Evolutionary conservation across 352 stramenopile species (phyloP).

Genomic region (Phytophthora rubi): DNA sequence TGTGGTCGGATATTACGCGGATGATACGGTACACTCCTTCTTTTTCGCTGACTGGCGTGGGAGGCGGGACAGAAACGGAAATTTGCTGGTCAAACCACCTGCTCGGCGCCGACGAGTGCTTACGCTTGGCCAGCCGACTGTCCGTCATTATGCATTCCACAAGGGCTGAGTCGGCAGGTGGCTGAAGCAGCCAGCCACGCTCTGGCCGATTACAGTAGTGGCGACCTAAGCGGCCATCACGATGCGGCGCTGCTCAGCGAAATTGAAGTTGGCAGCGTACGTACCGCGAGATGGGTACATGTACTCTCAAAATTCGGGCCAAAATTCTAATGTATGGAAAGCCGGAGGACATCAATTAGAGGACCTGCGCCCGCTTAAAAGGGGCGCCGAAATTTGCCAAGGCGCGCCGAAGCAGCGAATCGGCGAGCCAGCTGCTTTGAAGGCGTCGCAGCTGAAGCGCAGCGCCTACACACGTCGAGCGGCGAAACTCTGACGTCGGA

Average conservation of each 20-base stretch:
- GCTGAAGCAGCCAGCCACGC: too few relatives aligned
- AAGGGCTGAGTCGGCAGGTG: neutral
- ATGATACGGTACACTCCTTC: neutral
- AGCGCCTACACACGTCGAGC: constrained; percentile 5
- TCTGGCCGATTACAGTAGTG: too few relatives aligned
- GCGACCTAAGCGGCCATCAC: too few relatives aligned
- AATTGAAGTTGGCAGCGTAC: constrained; percentile 33
- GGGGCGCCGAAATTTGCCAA: constrained; percentile 15
- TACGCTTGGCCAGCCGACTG: neutral
- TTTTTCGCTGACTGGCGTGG: too few relatives aligned
- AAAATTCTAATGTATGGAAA: constrained; percentile 37
- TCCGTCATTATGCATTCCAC: neutral
- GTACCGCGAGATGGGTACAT: constrained; percentile 19
- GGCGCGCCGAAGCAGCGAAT: neutral
- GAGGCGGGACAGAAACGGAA: neutral
- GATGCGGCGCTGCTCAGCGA: constrained; percentile 15
- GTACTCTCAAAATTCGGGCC: constrained; percentile 24
- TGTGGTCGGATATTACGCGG: too few relatives aligned
- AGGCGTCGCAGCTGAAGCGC: neutral
- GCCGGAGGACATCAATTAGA: constrained; percentile 27
- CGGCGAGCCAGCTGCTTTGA: constrained; percentile 7
- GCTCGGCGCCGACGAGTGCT: too few relatives aligned
- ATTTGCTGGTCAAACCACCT: constrained; percentile 8
- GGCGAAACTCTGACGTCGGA: neutral
- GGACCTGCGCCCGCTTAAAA: constrained; percentile 30